A percentile compares a stretch with the other conserved stretches of the same genome.
phyloP scores from a whole-genome alignment of 2,329 filamentous ascomycete genomes.

The Pezicula neosporulosa region DNA sequence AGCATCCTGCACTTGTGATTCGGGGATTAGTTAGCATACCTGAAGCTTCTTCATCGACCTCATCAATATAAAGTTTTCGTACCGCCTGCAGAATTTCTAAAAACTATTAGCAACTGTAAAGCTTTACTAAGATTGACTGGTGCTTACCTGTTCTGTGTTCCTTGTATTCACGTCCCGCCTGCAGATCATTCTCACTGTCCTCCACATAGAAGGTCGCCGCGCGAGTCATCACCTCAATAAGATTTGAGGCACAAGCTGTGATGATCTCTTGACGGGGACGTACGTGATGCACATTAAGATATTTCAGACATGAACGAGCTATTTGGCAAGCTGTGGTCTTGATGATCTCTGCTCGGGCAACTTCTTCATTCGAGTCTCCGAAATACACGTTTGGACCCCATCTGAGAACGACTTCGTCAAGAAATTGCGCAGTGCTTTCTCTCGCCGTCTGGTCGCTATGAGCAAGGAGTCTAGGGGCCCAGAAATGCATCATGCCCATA shows the following conservation, averaged over 20 bases:
- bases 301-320: slow-evolving; percentile 24
- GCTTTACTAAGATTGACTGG: background rate
- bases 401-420: slow-evolving; percentile 17
- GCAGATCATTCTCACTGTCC: slow-evolving; percentile 11
- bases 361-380: slow-evolving; percentile 8
- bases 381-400: slow-evolving; percentile 10
- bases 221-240: slow-evolving; percentile 16
- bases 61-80: slow-evolving; percentile 28
- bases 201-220: slow-evolving; percentile 19
- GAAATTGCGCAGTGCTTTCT: slow-evolving; percentile 31
- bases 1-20: background rate
- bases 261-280: slow-evolving; percentile 22
- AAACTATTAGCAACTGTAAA: slow-evolving; percentile 7
- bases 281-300: slow-evolving; percentile 25
- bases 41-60: slow-evolving; percentile 33
- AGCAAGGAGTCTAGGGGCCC: slow-evolving; percentile 49
- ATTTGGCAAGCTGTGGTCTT: slow-evolving; percentile 16
- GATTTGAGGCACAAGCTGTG: slow-evolving; percentile 19
- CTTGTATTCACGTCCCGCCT: slow-evolving; percentile 7
- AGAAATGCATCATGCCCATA: slow-evolving; percentile 39
- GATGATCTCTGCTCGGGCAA: slow-evolving; percentile 9
- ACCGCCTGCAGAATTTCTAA: slow-evolving; percentile 24
- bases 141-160: slow-evolving; percentile 18
- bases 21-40: slow-evolving; percentile 24
- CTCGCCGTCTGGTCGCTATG: slow-evolving; percentile 43